Evolutionary conservation across 352 stramenopile species (phyloP), one percentile per base, ranked within the genome.

Genomic region (Pythium insidiosum): DNA sequence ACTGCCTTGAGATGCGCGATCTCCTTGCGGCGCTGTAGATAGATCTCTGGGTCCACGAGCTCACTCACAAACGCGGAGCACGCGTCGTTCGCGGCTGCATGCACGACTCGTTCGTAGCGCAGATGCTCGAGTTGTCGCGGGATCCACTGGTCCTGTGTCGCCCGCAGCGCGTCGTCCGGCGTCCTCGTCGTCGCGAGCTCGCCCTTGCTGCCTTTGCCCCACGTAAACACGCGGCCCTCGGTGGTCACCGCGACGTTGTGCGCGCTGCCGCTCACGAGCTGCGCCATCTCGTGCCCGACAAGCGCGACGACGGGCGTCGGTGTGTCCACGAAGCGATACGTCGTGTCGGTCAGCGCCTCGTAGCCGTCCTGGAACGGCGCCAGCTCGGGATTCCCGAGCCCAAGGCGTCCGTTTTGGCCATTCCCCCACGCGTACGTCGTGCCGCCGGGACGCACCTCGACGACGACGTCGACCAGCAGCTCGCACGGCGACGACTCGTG

Each of bases 401-500:
- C 76, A 0, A 88, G 47, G 0, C 76, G 64, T 2, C 76, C 76
- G 19, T 79, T 77, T 18, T 83, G 55, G 16, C 58, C 71, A 35
- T 72, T 63, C 1, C 76, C 76, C 76, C 76, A 88, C 18, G 73
- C 68, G 38, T 85, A 86, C 0, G 68, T 71, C 5, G 65, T 80
- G 19, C 76, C 76, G 11, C 71, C 66, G 1, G 56, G 23, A 4
- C 63, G 63, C 13, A 86, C 56, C 23, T 71, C 50, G 34, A 88
- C 55, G n/a, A 50, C 50, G 4, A 81, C 55, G 9, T 79, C 45
- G 4, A 67, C 46, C 0, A 85, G n/a, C 21, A 84, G 48, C 38
- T 75, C 61, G 30, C 66, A 80, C 23, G n/a, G n/a, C n/a, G n/a
- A n/a, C n/a, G n/a, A n/a, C n/a, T n/a, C n/a, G n/a, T n/a, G n/a